Evolutionary conservation across 371 early-diverging fungal species (phyloP).

Genomic region (Mortierella sp.): DNA sequence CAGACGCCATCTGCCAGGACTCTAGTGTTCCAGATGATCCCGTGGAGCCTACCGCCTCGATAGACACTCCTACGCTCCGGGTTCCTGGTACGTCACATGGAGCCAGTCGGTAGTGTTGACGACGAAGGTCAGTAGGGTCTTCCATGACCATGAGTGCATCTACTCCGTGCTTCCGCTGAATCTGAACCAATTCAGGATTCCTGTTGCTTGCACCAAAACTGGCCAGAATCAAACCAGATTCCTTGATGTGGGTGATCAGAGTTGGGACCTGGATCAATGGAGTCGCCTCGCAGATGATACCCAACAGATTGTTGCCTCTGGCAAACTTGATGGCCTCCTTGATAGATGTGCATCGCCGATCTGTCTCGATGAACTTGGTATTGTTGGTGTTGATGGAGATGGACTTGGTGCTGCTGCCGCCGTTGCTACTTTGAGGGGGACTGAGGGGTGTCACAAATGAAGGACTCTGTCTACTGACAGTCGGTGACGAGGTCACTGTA

Average conservation of each 20-base stretch:
- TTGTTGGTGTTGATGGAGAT: background rate
- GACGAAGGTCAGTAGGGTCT: conserved; percentile 1
- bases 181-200: conserved; percentile 63
- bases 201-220: conserved; percentile 86
- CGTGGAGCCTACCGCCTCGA: background rate
- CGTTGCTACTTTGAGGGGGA: background rate
- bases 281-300: conserved; percentile 88
- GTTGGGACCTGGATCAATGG: conserved; percentile 91
- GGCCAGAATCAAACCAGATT: conserved; percentile 87
- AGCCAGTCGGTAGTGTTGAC: too few relatives aligned
- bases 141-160: conserved; percentile 83
- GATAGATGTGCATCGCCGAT: conserved; percentile 61
- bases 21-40: background rate
- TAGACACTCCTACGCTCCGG: too few relatives aligned
- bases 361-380: conserved; percentile 28
- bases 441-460: too few relatives aligned
- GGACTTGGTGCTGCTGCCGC: too few relatives aligned
- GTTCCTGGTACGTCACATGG: too few relatives aligned
- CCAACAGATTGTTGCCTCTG: conserved; percentile 82
- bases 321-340: conserved; percentile 84
- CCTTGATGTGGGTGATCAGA: conserved; percentile 88
- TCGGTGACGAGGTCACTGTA: conserved; percentile 7
- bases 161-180: conserved; percentile 85
- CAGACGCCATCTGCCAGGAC: background rate
- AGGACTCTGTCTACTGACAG: too few relatives aligned